Conservation (phyloP, 805 yeast species). For the Dipodascus albidus region DNA sequence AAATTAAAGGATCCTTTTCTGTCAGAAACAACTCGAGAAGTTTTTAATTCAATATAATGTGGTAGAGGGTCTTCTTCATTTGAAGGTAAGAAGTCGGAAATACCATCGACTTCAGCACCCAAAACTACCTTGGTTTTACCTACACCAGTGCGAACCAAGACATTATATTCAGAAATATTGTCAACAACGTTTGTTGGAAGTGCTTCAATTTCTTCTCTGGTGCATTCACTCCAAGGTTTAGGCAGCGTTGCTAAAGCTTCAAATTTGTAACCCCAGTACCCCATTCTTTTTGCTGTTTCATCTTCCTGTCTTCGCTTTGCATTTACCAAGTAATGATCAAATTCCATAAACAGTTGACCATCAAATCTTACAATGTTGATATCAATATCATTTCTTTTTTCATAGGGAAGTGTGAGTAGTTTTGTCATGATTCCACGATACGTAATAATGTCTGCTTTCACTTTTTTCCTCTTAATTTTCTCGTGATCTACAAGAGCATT, state of each 20-base stretch:
- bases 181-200: constrained; percentile 50
- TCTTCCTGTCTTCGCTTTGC: constrained; percentile 12
- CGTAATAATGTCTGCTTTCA: constrained; percentile 58
- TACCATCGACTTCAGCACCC: constrained; percentile 91
- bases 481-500: constrained; percentile 48
- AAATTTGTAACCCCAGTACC: constrained; percentile 58
- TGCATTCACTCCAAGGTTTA: constrained; percentile 59
- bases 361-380: constrained; percentile 61
- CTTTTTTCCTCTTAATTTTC: constrained; percentile 30
- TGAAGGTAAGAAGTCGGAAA: constrained; percentile 63
- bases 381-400: constrained; percentile 42
- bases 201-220: constrained; percentile 57
- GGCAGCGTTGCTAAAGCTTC: constrained; percentile 67
- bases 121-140: constrained; percentile 57
- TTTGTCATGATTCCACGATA: constrained; percentile 79
- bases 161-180: constrained; percentile 65
- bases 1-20: constrained; percentile 51
- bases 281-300: constrained; percentile 20
- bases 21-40: constrained; percentile 44
- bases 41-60: constrained; percentile 81
- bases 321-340: constrained; percentile 23
- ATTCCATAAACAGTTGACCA: constrained; percentile 32
- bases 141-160: constrained; percentile 77
- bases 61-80: constrained; percentile 30
- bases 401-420: constrained; percentile 57